Percentiles rank a stretch among this genome's conserved stretches.
phyloP scores from a whole-genome alignment of 345 rosid genomes.

The Physaria fendleri region DNA sequence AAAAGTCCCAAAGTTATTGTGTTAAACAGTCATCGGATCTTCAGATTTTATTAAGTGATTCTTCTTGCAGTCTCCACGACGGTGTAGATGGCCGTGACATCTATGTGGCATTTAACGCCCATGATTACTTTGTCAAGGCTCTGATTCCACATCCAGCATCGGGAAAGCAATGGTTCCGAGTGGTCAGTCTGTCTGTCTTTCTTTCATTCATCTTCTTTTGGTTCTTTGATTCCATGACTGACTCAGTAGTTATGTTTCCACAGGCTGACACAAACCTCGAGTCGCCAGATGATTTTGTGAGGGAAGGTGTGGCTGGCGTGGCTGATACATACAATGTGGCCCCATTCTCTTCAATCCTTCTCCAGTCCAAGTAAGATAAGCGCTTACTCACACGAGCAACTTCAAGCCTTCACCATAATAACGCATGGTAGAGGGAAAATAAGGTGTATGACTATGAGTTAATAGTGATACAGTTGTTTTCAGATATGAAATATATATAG shows the following conservation, averaged over 20 bases:
- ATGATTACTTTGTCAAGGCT: constrained; percentile 53
- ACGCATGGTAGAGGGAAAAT: neutral
- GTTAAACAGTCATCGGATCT: neutral
- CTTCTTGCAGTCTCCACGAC: constrained; percentile 64
- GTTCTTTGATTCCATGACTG: neutral
- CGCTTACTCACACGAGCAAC: constrained; percentile 5
- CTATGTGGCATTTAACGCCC: constrained; percentile 79
- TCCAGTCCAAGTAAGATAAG: constrained; percentile 48
- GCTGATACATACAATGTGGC: constrained; percentile 53
- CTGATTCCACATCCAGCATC: constrained; percentile 55
- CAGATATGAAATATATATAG: no score
- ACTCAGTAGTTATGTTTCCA: neutral
- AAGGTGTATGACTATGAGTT: neutral
- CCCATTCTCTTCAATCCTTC: constrained; percentile 64
- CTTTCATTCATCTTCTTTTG: neutral
- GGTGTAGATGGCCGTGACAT: constrained; percentile 41
- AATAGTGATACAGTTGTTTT: no score
- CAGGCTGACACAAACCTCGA: constrained; percentile 81
- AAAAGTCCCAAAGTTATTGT: neutral
- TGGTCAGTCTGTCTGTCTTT: constrained; percentile 47
- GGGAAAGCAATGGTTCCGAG: constrained; percentile 63
- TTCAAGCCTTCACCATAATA: neutral
- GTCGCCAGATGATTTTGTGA: constrained; percentile 59
- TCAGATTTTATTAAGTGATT: neutral
- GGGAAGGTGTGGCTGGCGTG: constrained; percentile 55